Conservation (phyloP, 192 early-diverging fungal genomes). For the Helicostylum pulchrum region DNA sequence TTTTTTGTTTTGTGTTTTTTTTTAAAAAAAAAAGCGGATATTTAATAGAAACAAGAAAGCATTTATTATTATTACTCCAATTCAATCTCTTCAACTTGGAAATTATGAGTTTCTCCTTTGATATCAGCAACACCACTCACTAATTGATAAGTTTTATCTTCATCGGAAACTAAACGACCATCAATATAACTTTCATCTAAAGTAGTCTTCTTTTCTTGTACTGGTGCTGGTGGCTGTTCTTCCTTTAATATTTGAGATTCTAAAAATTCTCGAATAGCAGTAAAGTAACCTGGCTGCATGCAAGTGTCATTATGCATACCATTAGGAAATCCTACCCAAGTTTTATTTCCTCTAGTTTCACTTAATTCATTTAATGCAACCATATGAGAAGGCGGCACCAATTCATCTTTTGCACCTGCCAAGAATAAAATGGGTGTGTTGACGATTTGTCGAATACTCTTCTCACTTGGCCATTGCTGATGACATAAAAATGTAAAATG, state of each 20-base stretch:
- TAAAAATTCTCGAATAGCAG: conserved; percentile 11
- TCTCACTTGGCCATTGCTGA: conserved; percentile 87
- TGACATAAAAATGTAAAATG: conserved; percentile 77
- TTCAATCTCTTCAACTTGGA: conserved; percentile 24
- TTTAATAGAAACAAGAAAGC: too few species aligned
- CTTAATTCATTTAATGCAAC: conserved; percentile 61
- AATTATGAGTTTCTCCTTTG: conserved; percentile 21
- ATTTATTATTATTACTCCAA: not conserved
- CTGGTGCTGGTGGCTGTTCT: not conserved
- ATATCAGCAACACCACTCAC: conserved; percentile 24
- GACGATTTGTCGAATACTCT: conserved; percentile 60
- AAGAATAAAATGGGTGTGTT: conserved; percentile 78
- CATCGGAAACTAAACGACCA: not conserved
- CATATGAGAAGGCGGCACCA: conserved; percentile 91
- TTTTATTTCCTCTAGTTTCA: conserved; percentile 38
- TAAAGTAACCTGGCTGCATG: conserved; percentile 36
- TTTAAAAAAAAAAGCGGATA: too few species aligned
- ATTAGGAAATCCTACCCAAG: conserved; percentile 66
- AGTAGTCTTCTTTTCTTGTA: not conserved
- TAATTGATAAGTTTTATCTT: conserved; percentile 9
- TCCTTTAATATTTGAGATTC: not conserved
- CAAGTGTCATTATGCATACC: conserved; percentile 94
- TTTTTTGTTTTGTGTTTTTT: not conserved
- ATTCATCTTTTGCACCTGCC: conserved; percentile 78
- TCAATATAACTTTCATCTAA: conserved; percentile 16